Evolutionary conservation across 345 rosid genomes (phyloP).

Genomic region (Eucalyptus pumila): DNA sequence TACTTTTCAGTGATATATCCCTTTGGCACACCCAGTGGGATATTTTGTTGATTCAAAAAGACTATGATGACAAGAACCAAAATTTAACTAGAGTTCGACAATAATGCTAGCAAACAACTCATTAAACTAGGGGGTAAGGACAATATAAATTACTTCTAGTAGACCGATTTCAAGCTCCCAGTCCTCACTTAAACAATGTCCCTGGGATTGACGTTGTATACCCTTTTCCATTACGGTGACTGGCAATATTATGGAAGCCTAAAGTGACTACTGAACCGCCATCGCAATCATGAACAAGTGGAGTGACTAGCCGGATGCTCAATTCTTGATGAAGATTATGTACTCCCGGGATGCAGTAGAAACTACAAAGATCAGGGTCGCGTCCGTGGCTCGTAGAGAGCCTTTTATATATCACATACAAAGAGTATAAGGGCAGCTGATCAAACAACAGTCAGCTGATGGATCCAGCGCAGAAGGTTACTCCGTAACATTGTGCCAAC

Average conservation of each 20-base stretch:
- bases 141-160: not conserved
- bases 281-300: not conserved
- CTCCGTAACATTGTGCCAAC: not conserved
- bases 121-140: not conserved
- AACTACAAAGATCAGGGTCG: not conserved
- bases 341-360: not conserved
- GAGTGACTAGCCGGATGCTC: not conserved
- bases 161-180: not conserved
- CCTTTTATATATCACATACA: not conserved
- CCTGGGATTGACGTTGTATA: not conserved
- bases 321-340: not conserved
- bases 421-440: not conserved
- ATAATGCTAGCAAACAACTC: not conserved
- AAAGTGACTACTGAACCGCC: not conserved
- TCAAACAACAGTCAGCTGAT: not conserved
- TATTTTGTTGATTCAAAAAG: too few relatives aligned
- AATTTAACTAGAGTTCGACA: not conserved
- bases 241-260: not conserved
- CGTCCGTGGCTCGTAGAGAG: not conserved
- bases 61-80: too few relatives aligned
- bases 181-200: not conserved
- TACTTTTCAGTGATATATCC: not conserved
- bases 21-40: not conserved
- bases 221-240: not conserved
- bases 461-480: not conserved